These are phyloP conservation scores for Metschnikowia kofuensis DNA, from an alignment of 805 yeast species.

Conservation along the genomic window DNA sequence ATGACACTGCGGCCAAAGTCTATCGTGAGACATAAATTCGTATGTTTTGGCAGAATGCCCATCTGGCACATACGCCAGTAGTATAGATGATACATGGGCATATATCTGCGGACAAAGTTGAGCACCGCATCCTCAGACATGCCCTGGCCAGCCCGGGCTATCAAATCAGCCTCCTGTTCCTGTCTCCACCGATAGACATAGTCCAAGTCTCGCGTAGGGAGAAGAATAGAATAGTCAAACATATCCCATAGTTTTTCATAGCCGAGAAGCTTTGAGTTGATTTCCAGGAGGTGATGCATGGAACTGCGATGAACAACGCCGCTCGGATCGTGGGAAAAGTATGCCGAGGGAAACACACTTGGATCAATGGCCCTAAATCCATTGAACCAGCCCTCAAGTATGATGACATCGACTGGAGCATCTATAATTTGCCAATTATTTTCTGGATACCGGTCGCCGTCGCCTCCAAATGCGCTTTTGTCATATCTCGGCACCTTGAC, in stretches of 20 bases:
- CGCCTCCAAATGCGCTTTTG: conserved; percentile 66
- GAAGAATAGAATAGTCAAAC: conserved; percentile 59
- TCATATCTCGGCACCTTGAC: conserved; percentile 66
- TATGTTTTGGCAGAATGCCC: conserved; percentile 12
- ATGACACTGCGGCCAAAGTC: conserved; percentile 14
- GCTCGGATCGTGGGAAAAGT: conserved; percentile 19
- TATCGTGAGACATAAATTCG: conserved; percentile 17
- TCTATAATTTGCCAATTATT: conserved; percentile 35
- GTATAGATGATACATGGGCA: conserved; percentile 80
- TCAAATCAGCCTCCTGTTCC: conserved; percentile 68
- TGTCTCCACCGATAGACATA: conserved; percentile 78
- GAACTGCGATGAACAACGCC: conserved; percentile 20
- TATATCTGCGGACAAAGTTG: conserved; percentile 73
- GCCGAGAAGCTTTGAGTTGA: conserved; percentile 51
- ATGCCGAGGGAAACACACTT: conserved; percentile 20
- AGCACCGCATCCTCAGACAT: conserved; percentile 75
- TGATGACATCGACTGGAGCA: conserved; percentile 55
- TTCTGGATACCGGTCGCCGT: conserved; percentile 66
- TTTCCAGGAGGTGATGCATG: conserved; percentile 28
- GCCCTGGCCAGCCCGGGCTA: conserved; percentile 57
- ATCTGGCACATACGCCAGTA: conserved; percentile 41
- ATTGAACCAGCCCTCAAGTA: conserved; percentile 93
- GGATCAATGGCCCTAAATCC: conserved; percentile 53
- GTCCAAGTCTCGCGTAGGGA: conserved; percentile 56
- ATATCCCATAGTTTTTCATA: conserved; percentile 56